phyloP scores from a whole-genome alignment of 805 yeast species.

The Cyberlindnera xishuangbannaensis region DNA sequence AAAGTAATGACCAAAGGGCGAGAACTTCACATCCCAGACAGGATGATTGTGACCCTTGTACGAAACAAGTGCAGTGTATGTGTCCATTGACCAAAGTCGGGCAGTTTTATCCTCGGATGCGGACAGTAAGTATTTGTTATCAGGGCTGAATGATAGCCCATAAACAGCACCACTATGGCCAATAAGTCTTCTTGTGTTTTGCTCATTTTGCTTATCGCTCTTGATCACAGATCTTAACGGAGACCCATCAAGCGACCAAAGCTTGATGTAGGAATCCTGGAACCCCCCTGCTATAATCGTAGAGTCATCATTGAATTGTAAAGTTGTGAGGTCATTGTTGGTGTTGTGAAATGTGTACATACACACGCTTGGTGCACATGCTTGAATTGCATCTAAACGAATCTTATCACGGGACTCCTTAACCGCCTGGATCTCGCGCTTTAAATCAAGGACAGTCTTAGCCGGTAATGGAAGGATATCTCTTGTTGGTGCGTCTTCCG shows the following conservation, averaged over 20 bases:
- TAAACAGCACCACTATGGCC: slow-evolving; percentile 96
- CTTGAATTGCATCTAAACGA: slow-evolving; percentile 61
- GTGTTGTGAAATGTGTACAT: slow-evolving; percentile 98
- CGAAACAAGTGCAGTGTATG: slow-evolving; percentile 83
- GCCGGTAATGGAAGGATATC: slow-evolving; percentile 83
- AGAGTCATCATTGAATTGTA: slow-evolving; percentile 84
- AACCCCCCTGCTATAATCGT: slow-evolving; percentile 90
- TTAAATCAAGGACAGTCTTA: slow-evolving; percentile 73
- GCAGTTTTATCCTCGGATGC: slow-evolving; percentile 91
- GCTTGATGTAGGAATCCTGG: slow-evolving; percentile 81
- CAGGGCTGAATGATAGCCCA: slow-evolving; percentile 87
- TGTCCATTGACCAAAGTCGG: slow-evolving; percentile 89
- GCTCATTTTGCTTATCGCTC: slow-evolving; percentile 44
- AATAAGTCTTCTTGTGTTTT: slow-evolving; percentile 45
- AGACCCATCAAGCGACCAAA: slow-evolving; percentile 92
- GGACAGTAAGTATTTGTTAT: slow-evolving; percentile 71
- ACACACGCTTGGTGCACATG: slow-evolving; percentile 88
- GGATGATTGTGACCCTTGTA: slow-evolving; percentile 96
- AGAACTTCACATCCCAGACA: slow-evolving; percentile 93
- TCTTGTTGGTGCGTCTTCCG: slow-evolving; percentile 57
- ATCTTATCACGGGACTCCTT: slow-evolving; percentile 79
- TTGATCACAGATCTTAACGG: slow-evolving; percentile 62
- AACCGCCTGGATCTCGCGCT: slow-evolving; percentile 69
- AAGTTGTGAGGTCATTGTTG: slow-evolving; percentile 77
- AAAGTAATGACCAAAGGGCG: slow-evolving; percentile 95